phyloP scores from a whole-genome alignment of 129 eudicot genomes.

The Erigeron canadensis region DNA sequence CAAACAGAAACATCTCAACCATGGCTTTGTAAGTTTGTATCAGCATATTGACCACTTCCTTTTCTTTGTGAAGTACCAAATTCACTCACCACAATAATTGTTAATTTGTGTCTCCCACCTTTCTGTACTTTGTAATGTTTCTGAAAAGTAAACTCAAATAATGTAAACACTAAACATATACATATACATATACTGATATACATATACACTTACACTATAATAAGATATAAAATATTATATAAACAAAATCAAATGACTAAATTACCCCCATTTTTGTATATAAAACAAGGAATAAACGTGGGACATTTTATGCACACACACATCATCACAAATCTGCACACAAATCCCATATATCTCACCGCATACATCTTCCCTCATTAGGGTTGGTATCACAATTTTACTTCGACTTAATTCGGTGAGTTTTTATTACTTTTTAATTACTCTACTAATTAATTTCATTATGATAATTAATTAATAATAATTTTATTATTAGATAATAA shows the following conservation, averaged over 20 bases:
- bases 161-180: not conserved
- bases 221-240: not conserved
- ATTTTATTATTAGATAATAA: not conserved
- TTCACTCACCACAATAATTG: not conserved
- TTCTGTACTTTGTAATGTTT: not conserved
- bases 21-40: not conserved
- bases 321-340: conserved; percentile 24
- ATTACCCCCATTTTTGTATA: conserved; percentile 4
- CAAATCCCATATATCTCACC: conserved; percentile 11
- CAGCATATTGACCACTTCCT: not conserved
- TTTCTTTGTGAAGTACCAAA: conserved; percentile 1
- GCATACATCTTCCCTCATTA: not conserved
- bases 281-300: conserved; percentile 20
- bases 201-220: too few relatives aligned
- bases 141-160: not conserved
- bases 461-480: not conserved
- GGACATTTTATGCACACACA: conserved; percentile 18
- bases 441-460: conserved; percentile 5
- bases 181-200: too few relatives aligned
- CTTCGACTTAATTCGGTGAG: conserved; percentile 10
- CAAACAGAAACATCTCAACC: not conserved
- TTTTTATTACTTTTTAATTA: conserved; percentile 6
- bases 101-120: conserved; percentile 2
- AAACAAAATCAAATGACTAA: conserved; percentile 15
- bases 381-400: conserved; percentile 1